Percentiles rank a stretch among this genome's conserved stretches.
Evolutionary conservation across 768 basidiomycete genomes (phyloP).

Genomic region (Russula emetica): DNA sequence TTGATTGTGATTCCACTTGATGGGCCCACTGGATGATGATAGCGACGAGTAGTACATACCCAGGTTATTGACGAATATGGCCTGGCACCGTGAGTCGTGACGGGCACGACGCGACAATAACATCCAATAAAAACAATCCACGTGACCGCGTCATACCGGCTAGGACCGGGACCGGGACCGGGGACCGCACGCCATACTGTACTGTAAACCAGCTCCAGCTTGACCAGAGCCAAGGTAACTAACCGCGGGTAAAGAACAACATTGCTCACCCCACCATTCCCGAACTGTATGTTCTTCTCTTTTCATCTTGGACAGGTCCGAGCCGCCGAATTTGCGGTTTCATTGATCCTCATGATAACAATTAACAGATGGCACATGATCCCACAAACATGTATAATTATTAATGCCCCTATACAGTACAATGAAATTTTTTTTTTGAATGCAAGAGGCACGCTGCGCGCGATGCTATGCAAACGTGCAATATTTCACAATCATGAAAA

Average conservation of each 20-base stretch:
- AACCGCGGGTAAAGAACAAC: too few relatives aligned
- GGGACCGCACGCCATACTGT: too few relatives aligned
- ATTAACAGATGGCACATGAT: neutral
- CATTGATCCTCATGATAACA: neutral
- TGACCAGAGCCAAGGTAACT: too few relatives aligned
- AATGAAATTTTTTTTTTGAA: too few relatives aligned
- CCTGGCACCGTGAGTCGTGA: too few relatives aligned
- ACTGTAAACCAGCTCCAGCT: too few relatives aligned
- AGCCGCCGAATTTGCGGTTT: neutral
- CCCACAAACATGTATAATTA: neutral
- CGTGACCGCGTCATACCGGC: slow-evolving; percentile 3
- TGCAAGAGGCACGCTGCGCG: neutral
- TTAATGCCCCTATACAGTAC: too few relatives aligned
- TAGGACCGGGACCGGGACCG: too few relatives aligned
- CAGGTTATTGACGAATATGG: too few relatives aligned
- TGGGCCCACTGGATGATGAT: slow-evolving; percentile 12
- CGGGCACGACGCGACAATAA: neutral
- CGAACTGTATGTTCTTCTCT: neutral
- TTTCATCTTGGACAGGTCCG: slow-evolving; percentile 1
- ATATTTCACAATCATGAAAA: neutral
- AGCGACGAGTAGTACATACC: too few relatives aligned
- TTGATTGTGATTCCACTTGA: slow-evolving; percentile 27
- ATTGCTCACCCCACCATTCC: neutral
- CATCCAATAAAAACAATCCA: neutral
- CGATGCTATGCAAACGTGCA: neutral